phyloP scores from a whole-genome alignment of 1,284 basidiomycete species.

The Athelia sp. region DNA sequence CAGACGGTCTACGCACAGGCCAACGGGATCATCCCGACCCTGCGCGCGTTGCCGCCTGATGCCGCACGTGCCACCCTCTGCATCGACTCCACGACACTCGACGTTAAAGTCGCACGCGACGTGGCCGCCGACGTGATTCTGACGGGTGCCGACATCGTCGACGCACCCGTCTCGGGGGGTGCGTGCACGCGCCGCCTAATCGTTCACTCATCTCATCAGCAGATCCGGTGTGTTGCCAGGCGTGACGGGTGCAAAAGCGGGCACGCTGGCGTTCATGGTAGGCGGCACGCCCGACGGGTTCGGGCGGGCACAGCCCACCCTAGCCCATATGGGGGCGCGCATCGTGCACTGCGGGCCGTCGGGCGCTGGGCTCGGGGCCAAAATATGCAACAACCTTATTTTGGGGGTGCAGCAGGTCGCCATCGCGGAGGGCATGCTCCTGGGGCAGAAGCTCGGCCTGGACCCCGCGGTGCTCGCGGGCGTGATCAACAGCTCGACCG shows the following conservation, averaged over 20 bases:
- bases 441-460: conserved; percentile 75
- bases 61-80: conserved; percentile 51
- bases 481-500: conserved; percentile 83
- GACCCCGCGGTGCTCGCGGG: conserved; percentile 70
- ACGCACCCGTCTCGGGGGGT: conserved; percentile 91
- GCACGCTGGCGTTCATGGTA: conserved; percentile 86
- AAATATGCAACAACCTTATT: conserved; percentile 85
- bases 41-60: conserved; percentile 38
- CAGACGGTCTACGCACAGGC: conserved; percentile 58
- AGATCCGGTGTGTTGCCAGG: conserved; percentile 36
- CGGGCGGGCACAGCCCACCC: conserved; percentile 51
- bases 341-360: conserved; percentile 85
- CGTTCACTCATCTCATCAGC: neutral
- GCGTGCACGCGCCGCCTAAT: conserved; percentile 18
- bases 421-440: conserved; percentile 82
- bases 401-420: conserved; percentile 77
- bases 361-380: conserved; percentile 81
- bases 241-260: conserved; percentile 80
- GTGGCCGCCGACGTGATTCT: conserved; percentile 52
- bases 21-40: conserved; percentile 55
- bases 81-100: conserved; percentile 87
- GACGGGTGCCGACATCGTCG: conserved; percentile 74
- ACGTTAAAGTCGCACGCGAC: conserved; percentile 67
- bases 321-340: conserved; percentile 75
- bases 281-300: conserved; percentile 69